Conservation (phyloP, 2,329 filamentous ascomycete genomes). For the Tolypocladium paradoxum region DNA sequence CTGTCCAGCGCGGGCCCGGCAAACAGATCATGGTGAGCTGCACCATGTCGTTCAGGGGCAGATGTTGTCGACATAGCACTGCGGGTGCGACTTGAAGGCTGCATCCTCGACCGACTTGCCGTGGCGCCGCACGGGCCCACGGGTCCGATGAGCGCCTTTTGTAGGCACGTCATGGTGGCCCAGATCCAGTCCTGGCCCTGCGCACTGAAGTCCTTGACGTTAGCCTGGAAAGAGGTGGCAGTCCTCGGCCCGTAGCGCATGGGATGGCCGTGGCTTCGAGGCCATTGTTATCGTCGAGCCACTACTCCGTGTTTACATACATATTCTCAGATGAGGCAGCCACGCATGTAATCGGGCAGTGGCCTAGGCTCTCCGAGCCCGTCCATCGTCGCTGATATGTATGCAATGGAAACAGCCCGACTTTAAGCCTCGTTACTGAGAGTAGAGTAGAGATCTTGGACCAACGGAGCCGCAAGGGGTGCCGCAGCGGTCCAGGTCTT, state of each 20-base stretch:
- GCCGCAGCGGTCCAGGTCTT: too few relatives aligned
- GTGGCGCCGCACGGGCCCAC: slow-evolving; percentile 2
- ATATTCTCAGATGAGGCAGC: too few relatives aligned
- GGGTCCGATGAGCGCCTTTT: slow-evolving; percentile 1
- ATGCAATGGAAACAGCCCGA: too few relatives aligned
- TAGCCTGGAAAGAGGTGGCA: neutral
- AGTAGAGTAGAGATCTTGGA: too few relatives aligned
- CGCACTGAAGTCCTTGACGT: neutral
- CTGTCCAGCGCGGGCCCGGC: neutral
- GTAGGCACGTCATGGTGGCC: slow-evolving; percentile 4
- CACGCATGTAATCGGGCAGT: too few relatives aligned
- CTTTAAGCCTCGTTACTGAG: too few relatives aligned
- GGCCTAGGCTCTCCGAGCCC: too few relatives aligned
- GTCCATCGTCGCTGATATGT: too few relatives aligned
- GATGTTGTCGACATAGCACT: slow-evolving; percentile 5
- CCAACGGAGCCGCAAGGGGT: too few relatives aligned
- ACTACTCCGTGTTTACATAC: too few relatives aligned
- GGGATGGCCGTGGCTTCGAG: too few relatives aligned
- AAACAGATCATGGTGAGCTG: slow-evolving; percentile 4
- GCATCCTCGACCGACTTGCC: neutral
- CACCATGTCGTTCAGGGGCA: slow-evolving; percentile 3
- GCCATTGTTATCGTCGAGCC: too few relatives aligned
- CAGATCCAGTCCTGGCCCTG: slow-evolving; percentile 2
- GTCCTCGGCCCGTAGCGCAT: slow-evolving; percentile 1
- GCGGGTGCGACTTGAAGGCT: slow-evolving; percentile 6